A percentile compares a stretch with the other conserved stretches of the same genome.
Conservation (phyloP, 2,329 filamentous ascomycete genomes). For the Cladosporium halotolerans region DNA sequence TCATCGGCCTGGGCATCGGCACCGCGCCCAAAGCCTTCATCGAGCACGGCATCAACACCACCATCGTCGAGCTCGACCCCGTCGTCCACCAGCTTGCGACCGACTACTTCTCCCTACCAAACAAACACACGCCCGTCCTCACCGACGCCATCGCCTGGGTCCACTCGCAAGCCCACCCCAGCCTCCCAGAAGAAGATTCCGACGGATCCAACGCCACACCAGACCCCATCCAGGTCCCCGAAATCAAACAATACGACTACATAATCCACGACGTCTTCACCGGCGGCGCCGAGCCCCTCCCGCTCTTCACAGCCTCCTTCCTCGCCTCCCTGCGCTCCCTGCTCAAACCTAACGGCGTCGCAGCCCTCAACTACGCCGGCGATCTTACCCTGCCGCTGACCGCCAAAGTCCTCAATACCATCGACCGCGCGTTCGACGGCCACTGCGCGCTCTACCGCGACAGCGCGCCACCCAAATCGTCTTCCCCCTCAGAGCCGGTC, state of each 20-base stretch:
- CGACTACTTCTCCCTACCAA: constrained; percentile 73
- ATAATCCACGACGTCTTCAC: constrained; percentile 98
- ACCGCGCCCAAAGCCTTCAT: constrained; percentile 84
- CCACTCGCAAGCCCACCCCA: constrained; percentile 16
- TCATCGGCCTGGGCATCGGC: constrained; percentile 88
- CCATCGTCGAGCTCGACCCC: constrained; percentile 90
- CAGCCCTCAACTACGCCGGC: constrained; percentile 95
- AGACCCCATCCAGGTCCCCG: background rate
- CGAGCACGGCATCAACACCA: constrained; percentile 82
- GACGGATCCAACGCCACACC: background rate
- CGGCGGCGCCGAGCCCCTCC: constrained; percentile 82
- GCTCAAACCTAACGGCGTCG: constrained; percentile 69
- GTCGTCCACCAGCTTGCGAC: constrained; percentile 76
- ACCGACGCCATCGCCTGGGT: constrained; percentile 73
- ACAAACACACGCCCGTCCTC: constrained; percentile 73
- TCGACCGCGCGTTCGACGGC: constrained; percentile 73
- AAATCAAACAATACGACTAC: constrained; percentile 63
- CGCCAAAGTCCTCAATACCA: constrained; percentile 73
- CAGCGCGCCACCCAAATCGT: constrained; percentile 44
- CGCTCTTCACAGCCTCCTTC: constrained; percentile 84
- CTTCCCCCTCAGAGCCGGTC: background rate
- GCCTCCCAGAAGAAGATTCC: constrained; percentile 11
- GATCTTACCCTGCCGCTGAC: constrained; percentile 74
- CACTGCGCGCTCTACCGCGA: constrained; percentile 85
- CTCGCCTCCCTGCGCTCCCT: constrained; percentile 63